Evolutionary conservation across 345 rosid species (phyloP).

Genomic region (Murraya koenigii): DNA sequence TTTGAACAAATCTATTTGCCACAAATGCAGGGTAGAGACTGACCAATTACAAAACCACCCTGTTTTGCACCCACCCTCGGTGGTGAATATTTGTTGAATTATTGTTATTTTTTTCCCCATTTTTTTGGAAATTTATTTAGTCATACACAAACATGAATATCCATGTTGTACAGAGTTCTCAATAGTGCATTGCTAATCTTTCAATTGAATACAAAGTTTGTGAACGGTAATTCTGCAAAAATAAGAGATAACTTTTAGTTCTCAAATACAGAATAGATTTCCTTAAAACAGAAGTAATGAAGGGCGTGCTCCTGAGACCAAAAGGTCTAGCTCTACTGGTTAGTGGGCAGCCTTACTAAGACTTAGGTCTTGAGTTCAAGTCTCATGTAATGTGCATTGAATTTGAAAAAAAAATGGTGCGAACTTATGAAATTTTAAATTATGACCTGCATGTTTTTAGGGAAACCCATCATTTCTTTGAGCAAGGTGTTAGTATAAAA

Average conservation of each 20-base stretch:
- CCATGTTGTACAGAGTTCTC: not conserved
- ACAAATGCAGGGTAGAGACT: not conserved
- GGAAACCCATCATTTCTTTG: not conserved
- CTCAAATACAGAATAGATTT: not conserved
- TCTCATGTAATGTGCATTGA: no score
- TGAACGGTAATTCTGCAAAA: not conserved
- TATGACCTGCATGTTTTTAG: not conserved
- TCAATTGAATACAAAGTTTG: constrained; percentile 3
- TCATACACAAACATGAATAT: not conserved
- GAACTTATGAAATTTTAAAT: constrained; percentile 1
- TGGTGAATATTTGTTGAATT: not conserved
- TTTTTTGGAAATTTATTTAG: not conserved
- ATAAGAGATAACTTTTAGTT: not conserved
- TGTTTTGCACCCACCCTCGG: not conserved
- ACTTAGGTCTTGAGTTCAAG: no score
- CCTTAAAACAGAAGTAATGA: not conserved
- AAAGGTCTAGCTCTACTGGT: no score
- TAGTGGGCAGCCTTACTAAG: no score
- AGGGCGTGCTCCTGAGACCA: not conserved
- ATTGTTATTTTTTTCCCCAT: not conserved
- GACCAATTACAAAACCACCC: not conserved
- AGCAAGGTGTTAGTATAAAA: not conserved
- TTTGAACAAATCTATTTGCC: not conserved
- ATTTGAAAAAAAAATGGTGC: not conserved
- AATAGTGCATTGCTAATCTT: not conserved